phyloP scores from a whole-genome alignment of 768 basidiomycete genomes.

The Suillus placidus region DNA sequence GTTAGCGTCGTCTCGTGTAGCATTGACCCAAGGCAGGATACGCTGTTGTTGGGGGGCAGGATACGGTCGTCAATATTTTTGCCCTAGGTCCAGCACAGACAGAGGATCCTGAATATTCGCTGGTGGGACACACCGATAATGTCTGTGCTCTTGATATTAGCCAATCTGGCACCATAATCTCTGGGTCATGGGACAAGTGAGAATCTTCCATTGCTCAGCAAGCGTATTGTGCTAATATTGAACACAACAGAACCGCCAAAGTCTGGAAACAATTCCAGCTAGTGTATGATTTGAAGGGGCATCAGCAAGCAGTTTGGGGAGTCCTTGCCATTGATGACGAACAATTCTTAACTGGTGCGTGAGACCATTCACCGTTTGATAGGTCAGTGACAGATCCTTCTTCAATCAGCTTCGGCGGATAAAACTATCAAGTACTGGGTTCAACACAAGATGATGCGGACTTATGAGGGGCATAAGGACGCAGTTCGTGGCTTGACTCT shows the following conservation, averaged over 20 bases:
- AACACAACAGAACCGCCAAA: slow-evolving; percentile 75
- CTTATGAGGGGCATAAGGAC: slow-evolving; percentile 86
- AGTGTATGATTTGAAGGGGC: slow-evolving; percentile 76
- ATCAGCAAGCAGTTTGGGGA: slow-evolving; percentile 93
- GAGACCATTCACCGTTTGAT: not conserved
- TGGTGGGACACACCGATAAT: slow-evolving; percentile 90
- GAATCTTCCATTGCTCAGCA: slow-evolving; percentile 21
- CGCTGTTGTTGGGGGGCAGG: slow-evolving; percentile 86
- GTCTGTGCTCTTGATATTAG: slow-evolving; percentile 83
- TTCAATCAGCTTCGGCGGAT: slow-evolving; percentile 81
- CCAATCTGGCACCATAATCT: slow-evolving; percentile 75
- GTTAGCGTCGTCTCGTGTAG: slow-evolving; percentile 6
- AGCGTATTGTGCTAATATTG: not conserved
- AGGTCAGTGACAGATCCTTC: slow-evolving; percentile 13
- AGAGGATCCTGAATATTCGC: slow-evolving; percentile 77
- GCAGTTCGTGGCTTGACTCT: slow-evolving; percentile 86
- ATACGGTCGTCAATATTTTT: slow-evolving; percentile 85
- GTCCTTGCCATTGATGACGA: slow-evolving; percentile 80
- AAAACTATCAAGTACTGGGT: slow-evolving; percentile 91
- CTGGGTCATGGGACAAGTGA: slow-evolving; percentile 97
- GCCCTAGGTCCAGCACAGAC: slow-evolving; percentile 54
- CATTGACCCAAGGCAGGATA: slow-evolving; percentile 56
- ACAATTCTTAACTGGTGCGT: slow-evolving; percentile 78
- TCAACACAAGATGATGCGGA: slow-evolving; percentile 70
- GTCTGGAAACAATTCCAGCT: slow-evolving; percentile 85